Conservation (phyloP, 257 asterid genomes). For the Fraxinus excelsior region DNA sequence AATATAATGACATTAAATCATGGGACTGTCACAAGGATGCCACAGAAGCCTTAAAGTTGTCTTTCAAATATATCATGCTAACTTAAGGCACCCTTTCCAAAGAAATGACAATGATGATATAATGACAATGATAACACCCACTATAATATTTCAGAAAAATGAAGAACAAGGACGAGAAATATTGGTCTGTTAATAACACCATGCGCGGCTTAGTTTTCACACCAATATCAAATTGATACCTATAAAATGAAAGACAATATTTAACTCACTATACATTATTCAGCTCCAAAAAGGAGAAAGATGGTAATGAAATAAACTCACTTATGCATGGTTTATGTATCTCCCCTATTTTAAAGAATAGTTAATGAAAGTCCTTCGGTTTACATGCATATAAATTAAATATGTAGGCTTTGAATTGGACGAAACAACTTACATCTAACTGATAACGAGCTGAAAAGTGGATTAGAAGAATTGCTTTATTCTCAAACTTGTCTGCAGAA, state of each 20-base stretch:
- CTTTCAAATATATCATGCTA: neutral
- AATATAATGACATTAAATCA: neutral
- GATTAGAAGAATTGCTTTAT: constrained; percentile 89
- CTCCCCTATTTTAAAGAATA: neutral
- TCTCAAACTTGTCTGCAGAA: constrained; percentile 68
- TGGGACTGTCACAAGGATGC: neutral
- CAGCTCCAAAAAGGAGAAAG: neutral
- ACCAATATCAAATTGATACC: neutral
- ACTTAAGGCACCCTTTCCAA: neutral
- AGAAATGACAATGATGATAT: neutral
- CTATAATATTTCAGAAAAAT: neutral
- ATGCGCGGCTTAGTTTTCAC: neutral
- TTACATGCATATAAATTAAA: neutral
- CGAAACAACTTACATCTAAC: constrained; percentile 59
- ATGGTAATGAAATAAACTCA: neutral
- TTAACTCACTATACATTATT: neutral
- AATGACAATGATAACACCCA: neutral
- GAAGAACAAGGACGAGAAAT: neutral
- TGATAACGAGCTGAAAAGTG: constrained; percentile 98
- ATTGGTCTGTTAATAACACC: neutral
- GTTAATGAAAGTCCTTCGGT: neutral
- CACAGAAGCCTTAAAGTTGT: neutral
- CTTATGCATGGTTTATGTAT: neutral
- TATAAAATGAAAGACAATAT: neutral
- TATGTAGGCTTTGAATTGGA: constrained; percentile 12